phyloP scores from a whole-genome alignment of 2,329 filamentous ascomycete species.

The Parasarocladium wereldwijsianum region DNA sequence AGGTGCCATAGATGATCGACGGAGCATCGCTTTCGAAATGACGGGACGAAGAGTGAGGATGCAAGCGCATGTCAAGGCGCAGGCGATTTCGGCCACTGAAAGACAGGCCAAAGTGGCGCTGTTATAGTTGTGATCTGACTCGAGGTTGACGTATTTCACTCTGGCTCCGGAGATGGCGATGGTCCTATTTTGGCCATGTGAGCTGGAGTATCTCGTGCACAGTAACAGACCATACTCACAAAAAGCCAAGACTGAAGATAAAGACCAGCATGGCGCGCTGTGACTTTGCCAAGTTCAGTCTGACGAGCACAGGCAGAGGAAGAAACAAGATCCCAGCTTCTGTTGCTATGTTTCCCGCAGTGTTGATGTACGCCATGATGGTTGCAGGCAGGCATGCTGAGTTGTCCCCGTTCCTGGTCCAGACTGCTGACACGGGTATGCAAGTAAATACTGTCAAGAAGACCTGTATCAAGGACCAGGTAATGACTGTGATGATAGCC shows the following conservation, averaged over 20 bases:
- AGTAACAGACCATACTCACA: too few relatives aligned
- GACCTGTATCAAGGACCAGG: constrained; percentile 13
- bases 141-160: constrained; percentile 8
- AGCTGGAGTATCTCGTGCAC: too few relatives aligned
- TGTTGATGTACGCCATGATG: constrained; percentile 12
- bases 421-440: constrained; percentile 13
- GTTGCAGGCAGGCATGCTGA: constrained; percentile 10
- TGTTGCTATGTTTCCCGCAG: constrained; percentile 13
- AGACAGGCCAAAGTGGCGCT: constrained; percentile 9
- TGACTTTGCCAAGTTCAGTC: constrained; percentile 9
- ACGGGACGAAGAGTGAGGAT: constrained; percentile 12
- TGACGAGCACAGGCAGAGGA: constrained; percentile 12
- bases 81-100: constrained; percentile 11
- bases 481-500: constrained; percentile 11
- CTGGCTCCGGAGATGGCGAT: constrained; percentile 11
- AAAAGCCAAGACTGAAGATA: constrained; percentile 14
- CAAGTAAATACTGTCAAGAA: constrained; percentile 13
- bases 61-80: constrained; percentile 10
- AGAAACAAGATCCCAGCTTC: constrained; percentile 13
- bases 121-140: constrained; percentile 10
- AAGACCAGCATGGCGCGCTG: constrained; percentile 12
- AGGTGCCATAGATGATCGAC: neutral
- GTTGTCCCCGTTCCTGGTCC: too few relatives aligned
- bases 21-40: constrained; percentile 4
- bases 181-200: too few relatives aligned